Evolutionary conservation across 2,329 filamentous ascomycete genomes (phyloP).

Genomic region (Zopfia rhizophila): DNA sequence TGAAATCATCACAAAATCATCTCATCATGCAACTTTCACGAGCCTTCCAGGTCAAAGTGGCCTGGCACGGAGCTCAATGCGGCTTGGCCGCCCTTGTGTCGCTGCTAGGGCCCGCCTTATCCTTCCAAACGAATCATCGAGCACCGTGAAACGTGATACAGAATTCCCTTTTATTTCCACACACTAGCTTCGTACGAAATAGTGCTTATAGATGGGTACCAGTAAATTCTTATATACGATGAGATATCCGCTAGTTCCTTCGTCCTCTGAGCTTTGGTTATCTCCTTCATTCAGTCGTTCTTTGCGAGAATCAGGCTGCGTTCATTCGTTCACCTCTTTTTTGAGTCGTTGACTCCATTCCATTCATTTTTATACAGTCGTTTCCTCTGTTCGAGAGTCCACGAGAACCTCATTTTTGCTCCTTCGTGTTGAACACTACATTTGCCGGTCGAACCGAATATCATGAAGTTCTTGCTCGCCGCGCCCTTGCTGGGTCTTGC

Average conservation of each 20-base stretch:
- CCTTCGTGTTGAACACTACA: conserved; percentile 15
- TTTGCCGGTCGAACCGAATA: conserved; percentile 8
- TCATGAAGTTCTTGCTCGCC: conserved; percentile 23
- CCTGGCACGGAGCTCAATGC: too few relatives aligned
- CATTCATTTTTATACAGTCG: conserved; percentile 13
- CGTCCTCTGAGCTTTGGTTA: conserved; percentile 3
- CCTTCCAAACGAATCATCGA: too few relatives aligned
- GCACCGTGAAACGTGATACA: conserved; percentile 7
- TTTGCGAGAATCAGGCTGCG: conserved; percentile 22
- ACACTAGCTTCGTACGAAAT: background rate
- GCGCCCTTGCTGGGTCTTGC: conserved; percentile 15
- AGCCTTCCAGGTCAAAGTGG: conserved; percentile 1
- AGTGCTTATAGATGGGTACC: background rate
- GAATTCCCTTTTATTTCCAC: conserved; percentile 12
- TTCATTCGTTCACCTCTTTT: conserved; percentile 17
- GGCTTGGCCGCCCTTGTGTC: background rate
- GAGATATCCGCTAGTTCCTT: background rate
- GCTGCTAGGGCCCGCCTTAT: background rate
- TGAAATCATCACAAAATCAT: conserved; percentile 23
- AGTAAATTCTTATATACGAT: background rate
- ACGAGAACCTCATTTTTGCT: background rate
- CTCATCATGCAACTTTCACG: conserved; percentile 14
- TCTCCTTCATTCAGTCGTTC: conserved; percentile 7
- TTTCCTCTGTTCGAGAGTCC: conserved; percentile 6
- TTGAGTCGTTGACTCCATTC: conserved; percentile 24